phyloP scores from a whole-genome alignment of 257 asterid genomes.

The Nicotiana obtusifolia region DNA sequence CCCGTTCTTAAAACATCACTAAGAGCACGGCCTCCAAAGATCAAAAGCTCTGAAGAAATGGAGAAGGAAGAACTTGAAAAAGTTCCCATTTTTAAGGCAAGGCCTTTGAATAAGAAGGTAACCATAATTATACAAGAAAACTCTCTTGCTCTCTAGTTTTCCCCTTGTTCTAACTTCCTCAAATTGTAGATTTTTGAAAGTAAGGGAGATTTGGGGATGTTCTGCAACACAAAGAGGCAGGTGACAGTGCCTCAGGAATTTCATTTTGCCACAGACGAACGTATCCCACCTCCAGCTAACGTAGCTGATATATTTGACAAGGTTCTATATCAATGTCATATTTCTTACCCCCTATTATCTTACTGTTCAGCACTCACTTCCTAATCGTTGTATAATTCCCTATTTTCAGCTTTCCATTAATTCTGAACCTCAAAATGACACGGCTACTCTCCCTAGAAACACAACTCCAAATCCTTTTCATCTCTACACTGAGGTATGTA shows the following conservation, averaged over 20 bases:
- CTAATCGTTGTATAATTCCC: not conserved
- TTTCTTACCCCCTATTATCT: not conserved
- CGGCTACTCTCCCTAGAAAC: constrained; percentile 45
- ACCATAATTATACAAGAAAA: not conserved
- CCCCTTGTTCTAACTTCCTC: not conserved
- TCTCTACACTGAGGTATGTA: constrained; percentile 76
- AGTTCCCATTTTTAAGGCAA: constrained; percentile 76
- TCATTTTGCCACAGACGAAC: constrained; percentile 71
- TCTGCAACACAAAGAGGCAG: constrained; percentile 70
- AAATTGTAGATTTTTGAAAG: constrained; percentile 71
- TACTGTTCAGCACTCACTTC: not conserved
- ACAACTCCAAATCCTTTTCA: constrained; percentile 78
- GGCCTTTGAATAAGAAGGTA: constrained; percentile 91
- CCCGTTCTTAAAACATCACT: constrained; percentile 78
- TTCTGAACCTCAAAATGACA: constrained; percentile 64
- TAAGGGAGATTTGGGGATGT: constrained; percentile 82
- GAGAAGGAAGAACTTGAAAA: constrained; percentile 75
- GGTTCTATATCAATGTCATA: constrained; percentile 23
- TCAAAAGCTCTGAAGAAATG: constrained; percentile 61
- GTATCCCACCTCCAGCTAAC: constrained; percentile 70
- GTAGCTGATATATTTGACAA: constrained; percentile 73
- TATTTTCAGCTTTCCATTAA: constrained; percentile 59
- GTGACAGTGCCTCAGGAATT: constrained; percentile 79
- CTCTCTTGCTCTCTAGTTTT: not conserved
- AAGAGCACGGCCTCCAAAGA: constrained; percentile 75